Evolutionary conservation across 1,139 yeast genomes (phyloP), one percentile per base, ranked within the genome.

Genomic region (Candida smagusa): DNA sequence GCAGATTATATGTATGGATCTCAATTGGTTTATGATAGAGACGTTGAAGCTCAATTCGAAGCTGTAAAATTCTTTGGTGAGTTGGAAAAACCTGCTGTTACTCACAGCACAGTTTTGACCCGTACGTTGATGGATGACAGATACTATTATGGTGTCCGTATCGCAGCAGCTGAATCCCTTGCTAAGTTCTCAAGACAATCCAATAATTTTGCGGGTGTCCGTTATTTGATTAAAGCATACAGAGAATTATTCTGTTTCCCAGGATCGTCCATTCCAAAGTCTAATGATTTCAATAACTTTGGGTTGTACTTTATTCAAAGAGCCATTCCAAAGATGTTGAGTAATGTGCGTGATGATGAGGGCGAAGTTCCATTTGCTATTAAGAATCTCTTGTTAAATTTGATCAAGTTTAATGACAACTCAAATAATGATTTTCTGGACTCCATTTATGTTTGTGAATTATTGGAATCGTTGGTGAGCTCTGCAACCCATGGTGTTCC

Each of bases 1-100:
- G 96, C 96, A 0, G 97, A 89, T 53, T 86, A 88, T 55, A 94
- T 92, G 97, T 92, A 78, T 58, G 88, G 89, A 0, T 85, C 97
- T 0, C 98, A 94, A 54, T 63, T 94, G 27, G 94, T 87, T 50
- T 95, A 88, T 57, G 99, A 94, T 61, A 68, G 97, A 46, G 99
- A 94, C 56, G 95, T 94, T 11, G 96, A 89, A 47, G 98, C 98
- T 0, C 99, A 94, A 54, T 66, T 78, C 37, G 96, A 89, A 41
- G 90, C 97, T 2, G 76, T 90, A 11, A 66, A 74, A 35, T 87
- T 77, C 58, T 90, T 88, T 59, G 81, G 82, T 7, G 74, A 70
- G 23, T 66, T 74, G 4, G 74, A 71, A 31, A 75, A 77, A 41
- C 86, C 90, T 0, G 58, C 55, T 12, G 68, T 78, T 0, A 66